Percentiles rank a stretch among this genome's conserved stretches.
Conservation (phyloP, 768 basidiomycete genomes). For the Collybia sp. region DNA sequence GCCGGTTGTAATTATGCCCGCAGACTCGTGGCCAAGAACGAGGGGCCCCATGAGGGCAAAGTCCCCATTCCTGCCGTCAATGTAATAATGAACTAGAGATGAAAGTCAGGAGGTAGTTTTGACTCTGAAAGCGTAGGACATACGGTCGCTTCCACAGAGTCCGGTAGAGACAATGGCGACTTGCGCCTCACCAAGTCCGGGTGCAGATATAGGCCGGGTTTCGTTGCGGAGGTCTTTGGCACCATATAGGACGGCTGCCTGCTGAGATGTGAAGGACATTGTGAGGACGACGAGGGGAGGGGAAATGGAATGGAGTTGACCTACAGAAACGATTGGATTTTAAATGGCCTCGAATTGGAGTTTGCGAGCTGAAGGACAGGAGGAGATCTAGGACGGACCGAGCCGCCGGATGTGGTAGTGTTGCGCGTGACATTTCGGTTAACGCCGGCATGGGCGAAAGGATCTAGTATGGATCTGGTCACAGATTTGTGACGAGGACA, state of each 20-base stretch:
- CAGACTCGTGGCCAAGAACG: constrained; percentile 90
- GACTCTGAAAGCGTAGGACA: constrained; percentile 19
- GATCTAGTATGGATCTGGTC: too few species aligned
- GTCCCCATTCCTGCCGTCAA: constrained; percentile 87
- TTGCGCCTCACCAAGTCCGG: constrained; percentile 70
- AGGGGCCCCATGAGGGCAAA: constrained; percentile 84
- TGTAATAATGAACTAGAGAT: constrained; percentile 81
- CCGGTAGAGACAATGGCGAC: constrained; percentile 81
- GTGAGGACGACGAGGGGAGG: constrained; percentile 9
- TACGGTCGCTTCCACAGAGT: constrained; percentile 84
- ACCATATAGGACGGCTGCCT: constrained; percentile 80
- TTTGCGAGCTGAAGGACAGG: constrained; percentile 8
- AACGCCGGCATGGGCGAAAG: neutral
- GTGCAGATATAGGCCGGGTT: constrained; percentile 67
- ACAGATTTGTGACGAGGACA: neutral
- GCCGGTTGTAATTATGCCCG: constrained; percentile 82
- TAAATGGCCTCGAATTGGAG: constrained; percentile 8
- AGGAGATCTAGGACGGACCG: constrained; percentile 16
- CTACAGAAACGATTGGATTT: constrained; percentile 11
- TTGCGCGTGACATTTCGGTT: constrained; percentile 8
- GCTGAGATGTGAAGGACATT: constrained; percentile 48
- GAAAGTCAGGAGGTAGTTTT: neutral
- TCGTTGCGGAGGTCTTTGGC: constrained; percentile 80
- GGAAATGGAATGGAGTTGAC: constrained; percentile 12
- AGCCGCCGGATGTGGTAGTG: constrained; percentile 2